phyloP scores from a whole-genome alignment of 148 eudicot species.

The Fallopia convolvulus region DNA sequence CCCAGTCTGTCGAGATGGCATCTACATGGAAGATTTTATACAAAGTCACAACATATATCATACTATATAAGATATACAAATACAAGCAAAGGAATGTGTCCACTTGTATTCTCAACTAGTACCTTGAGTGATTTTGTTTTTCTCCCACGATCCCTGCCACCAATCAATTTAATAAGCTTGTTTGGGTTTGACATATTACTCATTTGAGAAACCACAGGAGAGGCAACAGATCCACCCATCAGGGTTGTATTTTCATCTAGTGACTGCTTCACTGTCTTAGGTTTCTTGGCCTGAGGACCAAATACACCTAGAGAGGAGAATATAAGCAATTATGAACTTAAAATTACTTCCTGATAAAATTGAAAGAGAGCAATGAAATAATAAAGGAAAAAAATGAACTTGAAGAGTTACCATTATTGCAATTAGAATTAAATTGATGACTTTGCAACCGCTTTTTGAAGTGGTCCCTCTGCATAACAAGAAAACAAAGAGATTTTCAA shows the following conservation, averaged over 20 bases:
- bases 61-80: background rate
- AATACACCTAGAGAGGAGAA: slow-evolving; percentile 37
- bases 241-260: slow-evolving; percentile 46
- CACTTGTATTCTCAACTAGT: slow-evolving; percentile 12
- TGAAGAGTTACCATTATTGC: slow-evolving; percentile 47
- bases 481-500: slow-evolving; percentile 3
- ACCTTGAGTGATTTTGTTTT: slow-evolving; percentile 72
- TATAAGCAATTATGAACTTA: background rate
- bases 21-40: slow-evolving; percentile 35
- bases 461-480: slow-evolving; percentile 52
- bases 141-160: slow-evolving; percentile 66
- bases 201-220: slow-evolving; percentile 84
- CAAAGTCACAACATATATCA: slow-evolving; percentile 15
- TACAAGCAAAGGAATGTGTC: background rate
- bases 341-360: background rate
- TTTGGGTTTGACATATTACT: slow-evolving; percentile 80
- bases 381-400: background rate
- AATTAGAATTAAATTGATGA: slow-evolving; percentile 65
- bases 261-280: slow-evolving; percentile 50
- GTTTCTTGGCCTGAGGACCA: slow-evolving; percentile 62
- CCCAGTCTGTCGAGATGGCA: slow-evolving; percentile 52
- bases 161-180: slow-evolving; percentile 67
- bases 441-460: slow-evolving; percentile 51
- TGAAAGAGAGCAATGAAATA: background rate
- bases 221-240: slow-evolving; percentile 55